Conservation (phyloP, 1,139 yeast genomes). For the Magnusiomyces sp. region DNA sequence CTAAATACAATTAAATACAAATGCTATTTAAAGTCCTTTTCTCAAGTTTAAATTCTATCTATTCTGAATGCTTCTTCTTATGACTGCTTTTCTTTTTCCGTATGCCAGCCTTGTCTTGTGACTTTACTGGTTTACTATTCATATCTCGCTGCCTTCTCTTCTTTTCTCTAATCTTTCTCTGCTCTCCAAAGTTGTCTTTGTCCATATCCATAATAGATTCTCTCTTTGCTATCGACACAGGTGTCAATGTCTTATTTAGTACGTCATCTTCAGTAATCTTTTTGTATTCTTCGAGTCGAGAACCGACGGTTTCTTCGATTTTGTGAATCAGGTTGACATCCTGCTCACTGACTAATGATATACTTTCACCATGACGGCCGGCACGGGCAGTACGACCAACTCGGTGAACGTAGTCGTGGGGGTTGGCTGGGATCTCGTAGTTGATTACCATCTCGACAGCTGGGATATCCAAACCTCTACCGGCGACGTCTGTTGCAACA, state of each 20-base stretch:
- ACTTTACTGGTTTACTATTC: constrained; percentile 2
- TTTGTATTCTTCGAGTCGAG: constrained; percentile 66
- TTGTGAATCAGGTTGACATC: constrained; percentile 76
- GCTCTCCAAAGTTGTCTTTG: constrained; percentile 76
- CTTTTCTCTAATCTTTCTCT: constrained; percentile 46
- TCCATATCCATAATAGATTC: constrained; percentile 94
- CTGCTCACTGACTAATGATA: constrained; percentile 73
- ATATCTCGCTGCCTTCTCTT: constrained; percentile 25
- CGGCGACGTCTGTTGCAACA: constrained; percentile 93
- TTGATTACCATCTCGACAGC: constrained; percentile 81
- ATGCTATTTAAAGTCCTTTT: not conserved
- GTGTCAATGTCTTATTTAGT: constrained; percentile 55
- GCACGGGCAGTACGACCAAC: constrained; percentile 99
- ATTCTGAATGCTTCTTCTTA: not conserved
- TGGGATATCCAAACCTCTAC: constrained; percentile 96
- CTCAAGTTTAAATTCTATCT: not conserved
- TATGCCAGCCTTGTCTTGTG: no score
- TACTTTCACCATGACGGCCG: constrained; percentile 65
- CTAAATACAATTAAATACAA: no score
- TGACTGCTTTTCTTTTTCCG: not conserved
- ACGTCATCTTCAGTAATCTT: constrained; percentile 67
- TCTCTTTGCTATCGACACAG: constrained; percentile 74
- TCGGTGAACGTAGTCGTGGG: constrained; percentile 93
- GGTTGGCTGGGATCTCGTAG: constrained; percentile 90
- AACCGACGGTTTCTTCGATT: constrained; percentile 75